Evolutionary conservation across 805 yeast species (phyloP).

Genomic region (Clavispora vitiphila): DNA sequence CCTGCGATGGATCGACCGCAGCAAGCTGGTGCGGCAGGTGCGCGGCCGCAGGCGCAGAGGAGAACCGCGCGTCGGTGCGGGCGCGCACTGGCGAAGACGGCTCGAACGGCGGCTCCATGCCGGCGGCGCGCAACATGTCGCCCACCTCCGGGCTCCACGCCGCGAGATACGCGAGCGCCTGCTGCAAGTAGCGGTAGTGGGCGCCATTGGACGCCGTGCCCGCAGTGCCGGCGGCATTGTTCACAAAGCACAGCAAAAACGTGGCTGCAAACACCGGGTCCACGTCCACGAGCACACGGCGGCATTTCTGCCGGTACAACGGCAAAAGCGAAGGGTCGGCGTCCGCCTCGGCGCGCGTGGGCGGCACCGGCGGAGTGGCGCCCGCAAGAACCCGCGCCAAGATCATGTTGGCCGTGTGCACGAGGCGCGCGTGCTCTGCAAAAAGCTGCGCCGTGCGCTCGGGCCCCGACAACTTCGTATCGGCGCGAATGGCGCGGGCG

Average conservation of each 20-base stretch:
- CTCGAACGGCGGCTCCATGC: background rate
- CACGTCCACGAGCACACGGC: slow-evolving; percentile 21
- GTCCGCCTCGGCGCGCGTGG: slow-evolving; percentile 22
- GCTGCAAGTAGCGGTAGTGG: slow-evolving; percentile 27
- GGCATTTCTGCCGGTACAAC: slow-evolving; percentile 14
- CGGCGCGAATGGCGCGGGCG: slow-evolving; percentile 12
- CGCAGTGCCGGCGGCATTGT: slow-evolving; percentile 25
- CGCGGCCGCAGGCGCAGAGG: background rate
- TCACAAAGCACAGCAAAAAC: slow-evolving; percentile 27
- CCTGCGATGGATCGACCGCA: slow-evolving; percentile 2
- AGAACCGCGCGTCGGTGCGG: slow-evolving; percentile 7
- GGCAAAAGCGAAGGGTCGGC: slow-evolving; percentile 16
- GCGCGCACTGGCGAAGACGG: slow-evolving; percentile 2
- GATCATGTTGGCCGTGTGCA: slow-evolving; percentile 23
- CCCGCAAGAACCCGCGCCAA: slow-evolving; percentile 21
- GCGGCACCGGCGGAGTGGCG: slow-evolving; percentile 33
- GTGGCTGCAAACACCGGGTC: slow-evolving; percentile 29
- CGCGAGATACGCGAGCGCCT: slow-evolving; percentile 26
- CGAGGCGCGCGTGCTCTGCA: slow-evolving; percentile 24
- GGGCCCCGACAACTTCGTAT: slow-evolving; percentile 11
- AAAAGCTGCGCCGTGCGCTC: slow-evolving; percentile 21
- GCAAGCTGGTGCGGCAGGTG: slow-evolving; percentile 1
- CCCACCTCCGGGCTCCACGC: slow-evolving; percentile 34
- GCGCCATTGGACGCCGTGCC: slow-evolving; percentile 17
- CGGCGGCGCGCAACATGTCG: slow-evolving; percentile 4